Evolutionary conservation across 2,329 filamentous ascomycete genomes (phyloP).

Genomic region (Acephala macrosclerotiorum): DNA sequence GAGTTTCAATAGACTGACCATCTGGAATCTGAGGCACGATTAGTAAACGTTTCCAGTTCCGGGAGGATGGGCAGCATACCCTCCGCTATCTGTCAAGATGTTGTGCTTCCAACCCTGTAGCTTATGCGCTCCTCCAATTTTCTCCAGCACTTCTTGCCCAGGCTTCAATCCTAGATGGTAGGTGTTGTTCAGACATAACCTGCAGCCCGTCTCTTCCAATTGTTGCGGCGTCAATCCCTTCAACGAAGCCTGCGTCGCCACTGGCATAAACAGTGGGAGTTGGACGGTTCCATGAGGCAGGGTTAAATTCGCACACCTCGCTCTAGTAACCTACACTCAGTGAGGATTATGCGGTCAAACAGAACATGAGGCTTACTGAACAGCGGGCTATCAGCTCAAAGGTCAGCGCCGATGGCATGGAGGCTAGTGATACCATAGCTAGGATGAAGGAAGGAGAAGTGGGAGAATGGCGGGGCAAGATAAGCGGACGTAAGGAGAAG

Average conservation of each 20-base stretch:
- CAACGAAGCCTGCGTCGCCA: slow-evolving; percentile 93
- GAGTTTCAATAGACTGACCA: slow-evolving; percentile 94
- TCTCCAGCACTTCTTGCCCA: slow-evolving; percentile 86
- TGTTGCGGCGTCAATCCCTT: slow-evolving; percentile 95
- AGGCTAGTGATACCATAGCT: slow-evolving; percentile 25
- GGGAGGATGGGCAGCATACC: slow-evolving; percentile 54
- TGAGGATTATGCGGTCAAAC: slow-evolving; percentile 21
- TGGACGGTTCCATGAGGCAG: slow-evolving; percentile 92
- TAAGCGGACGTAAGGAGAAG: slow-evolving; percentile 4
- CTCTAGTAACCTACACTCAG: slow-evolving; percentile 80
- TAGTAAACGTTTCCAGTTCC: slow-evolving; percentile 33
- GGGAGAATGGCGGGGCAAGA: slow-evolving; percentile 16
- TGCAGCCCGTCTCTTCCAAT: slow-evolving; percentile 86
- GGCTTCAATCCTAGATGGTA: slow-evolving; percentile 97
- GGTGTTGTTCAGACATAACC: slow-evolving; percentile 95
- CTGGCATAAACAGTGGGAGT: slow-evolving; percentile 97
- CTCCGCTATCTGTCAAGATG: slow-evolving; percentile 83
- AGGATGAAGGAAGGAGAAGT: slow-evolving; percentile 15
- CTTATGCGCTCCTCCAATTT: slow-evolving; percentile 90
- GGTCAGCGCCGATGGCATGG: slow-evolving; percentile 70
- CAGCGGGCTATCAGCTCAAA: slow-evolving; percentile 82
- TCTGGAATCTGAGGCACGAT: slow-evolving; percentile 79
- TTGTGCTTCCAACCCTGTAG: slow-evolving; percentile 96
- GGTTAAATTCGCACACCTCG: slow-evolving; percentile 84
- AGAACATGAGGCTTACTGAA: slow-evolving; percentile 65